Evolutionary conservation across 805 yeast species (phyloP).

Genomic region (Wickerhamomyces ciferrii): DNA sequence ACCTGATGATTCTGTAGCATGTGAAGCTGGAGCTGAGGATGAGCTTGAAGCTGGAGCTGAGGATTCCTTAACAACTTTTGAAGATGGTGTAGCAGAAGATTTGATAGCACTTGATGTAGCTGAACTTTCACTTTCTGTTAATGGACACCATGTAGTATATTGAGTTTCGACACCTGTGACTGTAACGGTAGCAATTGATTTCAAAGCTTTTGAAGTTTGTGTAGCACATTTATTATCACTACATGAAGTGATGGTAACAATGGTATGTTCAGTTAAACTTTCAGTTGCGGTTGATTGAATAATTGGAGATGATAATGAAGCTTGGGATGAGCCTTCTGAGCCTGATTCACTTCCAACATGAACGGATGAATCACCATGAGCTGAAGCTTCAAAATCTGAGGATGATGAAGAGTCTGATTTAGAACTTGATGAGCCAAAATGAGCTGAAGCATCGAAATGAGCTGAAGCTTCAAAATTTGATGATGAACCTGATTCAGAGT

Average conservation of each 20-base stretch:
- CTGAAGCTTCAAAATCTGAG: background rate
- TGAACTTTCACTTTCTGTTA: conserved; percentile 7
- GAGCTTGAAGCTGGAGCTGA: too few species aligned
- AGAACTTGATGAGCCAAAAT: background rate
- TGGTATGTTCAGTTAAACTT: background rate
- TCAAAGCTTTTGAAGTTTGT: conserved; percentile 17
- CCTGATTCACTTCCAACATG: background rate
- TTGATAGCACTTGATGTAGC: too few species aligned
- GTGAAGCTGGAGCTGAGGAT: too few species aligned
- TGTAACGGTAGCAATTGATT: conserved; percentile 18
- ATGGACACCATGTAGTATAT: conserved; percentile 34
- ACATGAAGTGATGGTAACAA: conserved; percentile 12
- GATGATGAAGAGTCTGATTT: background rate
- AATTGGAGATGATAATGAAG: conserved; percentile 3
- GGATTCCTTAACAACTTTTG: too few species aligned
- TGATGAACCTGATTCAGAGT: too few species aligned
- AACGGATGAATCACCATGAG: background rate
- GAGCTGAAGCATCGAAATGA: background rate
- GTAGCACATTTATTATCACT: conserved; percentile 20
- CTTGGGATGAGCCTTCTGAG: background rate
- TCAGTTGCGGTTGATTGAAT: background rate
- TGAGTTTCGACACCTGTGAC: conserved; percentile 22
- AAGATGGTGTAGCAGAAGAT: too few species aligned
- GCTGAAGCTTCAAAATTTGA: background rate
- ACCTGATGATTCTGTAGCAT: conserved; percentile 2